Conservation (phyloP, 805 yeast species). For the Suhomyces vadensis region DNA sequence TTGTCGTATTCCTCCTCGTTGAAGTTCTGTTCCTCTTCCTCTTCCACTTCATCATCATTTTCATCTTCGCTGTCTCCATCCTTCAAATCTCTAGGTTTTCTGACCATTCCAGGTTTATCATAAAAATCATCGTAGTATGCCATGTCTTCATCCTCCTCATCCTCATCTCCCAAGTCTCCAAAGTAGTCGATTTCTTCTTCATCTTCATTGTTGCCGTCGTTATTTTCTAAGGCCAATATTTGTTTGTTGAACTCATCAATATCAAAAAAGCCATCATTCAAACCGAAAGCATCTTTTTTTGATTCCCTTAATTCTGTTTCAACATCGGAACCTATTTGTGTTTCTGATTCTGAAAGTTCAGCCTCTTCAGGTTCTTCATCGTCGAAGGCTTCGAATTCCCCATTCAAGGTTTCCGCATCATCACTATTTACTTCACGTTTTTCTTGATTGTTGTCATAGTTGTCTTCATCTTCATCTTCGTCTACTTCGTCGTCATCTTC, state of each 20-base stretch:
- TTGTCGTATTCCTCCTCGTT: slow-evolving; percentile 62
- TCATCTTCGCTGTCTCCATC: slow-evolving; percentile 7
- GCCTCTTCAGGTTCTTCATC: slow-evolving; percentile 15
- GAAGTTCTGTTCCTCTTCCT: slow-evolving; percentile 30
- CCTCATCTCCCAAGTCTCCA: slow-evolving; percentile 53
- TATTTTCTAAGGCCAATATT: slow-evolving; percentile 63
- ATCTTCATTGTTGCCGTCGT: slow-evolving; percentile 40
- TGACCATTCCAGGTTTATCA: slow-evolving; percentile 38
- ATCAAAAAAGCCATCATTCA: slow-evolving; percentile 82
- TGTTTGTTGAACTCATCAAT: slow-evolving; percentile 82
- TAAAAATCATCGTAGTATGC: slow-evolving; percentile 69
- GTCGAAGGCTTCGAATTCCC: slow-evolving; percentile 11
- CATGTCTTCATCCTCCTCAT: slow-evolving; percentile 41
- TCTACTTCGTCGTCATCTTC: slow-evolving; percentile 22
- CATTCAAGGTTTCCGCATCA: slow-evolving; percentile 22
- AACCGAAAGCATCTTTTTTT: slow-evolving; percentile 56
- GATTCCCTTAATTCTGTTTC: slow-evolving; percentile 6
- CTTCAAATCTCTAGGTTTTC: slow-evolving; percentile 18
- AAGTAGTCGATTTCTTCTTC: slow-evolving; percentile 45
- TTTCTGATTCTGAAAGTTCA: slow-evolving; percentile 18
- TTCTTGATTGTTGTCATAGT: slow-evolving; percentile 25
- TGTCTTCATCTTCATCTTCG: slow-evolving; percentile 21
- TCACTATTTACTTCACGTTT: slow-evolving; percentile 17
- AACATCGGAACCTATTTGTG: slow-evolving; percentile 12
- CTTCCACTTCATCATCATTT: slow-evolving; percentile 41